Conservation (phyloP, 2,329 filamentous ascomycete genomes). For the Scorias spongiosa region DNA sequence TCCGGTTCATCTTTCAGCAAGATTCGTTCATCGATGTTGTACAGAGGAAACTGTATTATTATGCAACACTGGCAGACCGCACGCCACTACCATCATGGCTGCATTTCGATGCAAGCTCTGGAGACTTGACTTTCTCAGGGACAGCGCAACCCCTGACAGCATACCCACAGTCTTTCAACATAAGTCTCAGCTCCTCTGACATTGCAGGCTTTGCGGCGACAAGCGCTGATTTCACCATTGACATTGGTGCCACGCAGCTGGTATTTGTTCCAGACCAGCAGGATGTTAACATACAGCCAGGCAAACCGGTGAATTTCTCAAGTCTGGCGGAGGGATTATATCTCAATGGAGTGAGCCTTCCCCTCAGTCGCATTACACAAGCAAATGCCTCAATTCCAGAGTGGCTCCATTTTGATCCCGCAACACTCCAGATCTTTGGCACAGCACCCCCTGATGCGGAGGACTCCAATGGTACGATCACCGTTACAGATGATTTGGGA, state of each 20-base stretch:
- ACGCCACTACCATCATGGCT: constrained; percentile 81
- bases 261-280: constrained; percentile 45
- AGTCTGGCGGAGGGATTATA: constrained; percentile 37
- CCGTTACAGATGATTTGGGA: constrained; percentile 42
- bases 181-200: constrained; percentile 65
- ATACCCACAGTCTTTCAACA: constrained; percentile 55
- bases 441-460: constrained; percentile 43
- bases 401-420: constrained; percentile 55
- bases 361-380: neutral
- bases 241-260: constrained; percentile 56
- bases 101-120: constrained; percentile 43
- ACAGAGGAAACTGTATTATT: constrained; percentile 46
- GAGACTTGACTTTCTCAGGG: constrained; percentile 50
- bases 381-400: constrained; percentile 32
- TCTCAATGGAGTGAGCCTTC: constrained; percentile 37
- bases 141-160: constrained; percentile 50
- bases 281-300: constrained; percentile 35
- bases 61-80: constrained; percentile 59
- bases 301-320: constrained; percentile 33
- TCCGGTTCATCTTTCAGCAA: constrained; percentile 28
- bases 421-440: constrained; percentile 48
- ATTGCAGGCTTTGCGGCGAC: constrained; percentile 60
- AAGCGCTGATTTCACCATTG: constrained; percentile 51
- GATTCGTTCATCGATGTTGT: constrained; percentile 44
- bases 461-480: constrained; percentile 48